phyloP scores from a whole-genome alignment of 2,329 filamentous ascomycete genomes.

The Pseudovirgaria hyperparasitica region DNA sequence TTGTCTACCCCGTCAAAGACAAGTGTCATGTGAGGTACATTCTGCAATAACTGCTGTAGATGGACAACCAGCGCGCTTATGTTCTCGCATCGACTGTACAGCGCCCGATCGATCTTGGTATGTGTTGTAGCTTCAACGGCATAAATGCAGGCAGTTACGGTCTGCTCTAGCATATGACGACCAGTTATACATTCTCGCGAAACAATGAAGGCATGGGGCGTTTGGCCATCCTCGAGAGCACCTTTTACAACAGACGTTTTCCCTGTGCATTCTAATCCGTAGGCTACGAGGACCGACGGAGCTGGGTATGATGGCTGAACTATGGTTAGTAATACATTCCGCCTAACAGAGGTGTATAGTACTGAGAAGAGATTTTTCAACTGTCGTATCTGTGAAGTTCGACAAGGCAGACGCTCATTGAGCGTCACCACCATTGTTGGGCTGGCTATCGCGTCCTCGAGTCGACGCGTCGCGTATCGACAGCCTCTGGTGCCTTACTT shows the following conservation, averaged over 20 bases:
- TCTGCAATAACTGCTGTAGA: constrained; percentile 50
- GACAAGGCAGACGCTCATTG: constrained; percentile 25
- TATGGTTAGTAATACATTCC: constrained; percentile 13
- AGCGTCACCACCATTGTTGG: no score
- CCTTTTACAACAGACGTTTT: constrained; percentile 61
- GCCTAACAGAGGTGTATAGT: no score
- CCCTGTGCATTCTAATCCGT: constrained; percentile 78
- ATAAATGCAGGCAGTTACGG: constrained; percentile 39
- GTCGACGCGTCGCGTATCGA: background rate
- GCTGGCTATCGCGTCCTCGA: no score
- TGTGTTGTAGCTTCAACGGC: constrained; percentile 28
- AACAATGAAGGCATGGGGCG: constrained; percentile 50
- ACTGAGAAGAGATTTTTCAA: constrained; percentile 34
- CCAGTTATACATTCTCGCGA: constrained; percentile 67
- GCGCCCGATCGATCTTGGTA: constrained; percentile 23
- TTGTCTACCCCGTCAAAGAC: constrained; percentile 81
- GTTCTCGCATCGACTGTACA: constrained; percentile 61
- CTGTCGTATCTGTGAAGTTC: constrained; percentile 35
- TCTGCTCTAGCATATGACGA: constrained; percentile 64
- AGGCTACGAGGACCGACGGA: constrained; percentile 61
- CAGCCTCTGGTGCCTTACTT: no score
- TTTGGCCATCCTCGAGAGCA: constrained; percentile 40
- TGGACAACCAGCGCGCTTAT: constrained; percentile 64
- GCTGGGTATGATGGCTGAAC: constrained; percentile 51
- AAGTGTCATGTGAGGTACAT: constrained; percentile 53